Percentiles rank a stretch among this genome's conserved stretches.
phyloP scores from a whole-genome alignment of 768 basidiomycete genomes.

The Phlegmacium glaucopus region DNA sequence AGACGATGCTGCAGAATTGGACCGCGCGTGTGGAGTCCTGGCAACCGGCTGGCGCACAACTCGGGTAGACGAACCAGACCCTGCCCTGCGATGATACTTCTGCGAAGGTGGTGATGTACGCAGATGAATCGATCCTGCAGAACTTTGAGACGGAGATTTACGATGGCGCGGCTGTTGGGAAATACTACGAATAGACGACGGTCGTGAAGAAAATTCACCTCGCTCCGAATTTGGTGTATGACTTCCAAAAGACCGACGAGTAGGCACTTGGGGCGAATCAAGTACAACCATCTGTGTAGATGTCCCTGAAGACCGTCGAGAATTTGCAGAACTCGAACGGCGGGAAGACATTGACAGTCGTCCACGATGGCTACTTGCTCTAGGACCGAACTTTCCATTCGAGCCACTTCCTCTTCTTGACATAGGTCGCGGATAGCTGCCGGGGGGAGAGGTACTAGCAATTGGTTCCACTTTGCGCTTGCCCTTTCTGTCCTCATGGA shows the following conservation, averaged over 20 bases:
- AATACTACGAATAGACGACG: constrained; percentile 84
- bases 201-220: constrained; percentile 74
- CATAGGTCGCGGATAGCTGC: background rate
- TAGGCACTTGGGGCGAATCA: constrained; percentile 60
- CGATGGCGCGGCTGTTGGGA: constrained; percentile 61
- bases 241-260: constrained; percentile 69
- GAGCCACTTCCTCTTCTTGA: constrained; percentile 9
- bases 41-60: constrained; percentile 61
- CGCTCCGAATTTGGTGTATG: constrained; percentile 88
- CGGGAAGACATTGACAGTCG: constrained; percentile 77
- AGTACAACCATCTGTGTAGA: constrained; percentile 50
- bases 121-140: constrained; percentile 61
- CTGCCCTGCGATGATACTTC: constrained; percentile 72
- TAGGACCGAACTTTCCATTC: constrained; percentile 12
- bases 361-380: constrained; percentile 44
- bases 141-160: constrained; percentile 76
- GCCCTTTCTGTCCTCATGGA: constrained; percentile 86
- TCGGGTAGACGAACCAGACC: constrained; percentile 80
- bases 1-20: constrained; percentile 77
- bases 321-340: constrained; percentile 90
- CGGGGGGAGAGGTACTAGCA: constrained; percentile 14
- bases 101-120: constrained; percentile 79
- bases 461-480: constrained; percentile 62
- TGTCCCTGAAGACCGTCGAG: constrained; percentile 59
- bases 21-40: constrained; percentile 58